phyloP scores from a whole-genome alignment of 441 rosid genomes.

The Pelargonium citronellum region DNA sequence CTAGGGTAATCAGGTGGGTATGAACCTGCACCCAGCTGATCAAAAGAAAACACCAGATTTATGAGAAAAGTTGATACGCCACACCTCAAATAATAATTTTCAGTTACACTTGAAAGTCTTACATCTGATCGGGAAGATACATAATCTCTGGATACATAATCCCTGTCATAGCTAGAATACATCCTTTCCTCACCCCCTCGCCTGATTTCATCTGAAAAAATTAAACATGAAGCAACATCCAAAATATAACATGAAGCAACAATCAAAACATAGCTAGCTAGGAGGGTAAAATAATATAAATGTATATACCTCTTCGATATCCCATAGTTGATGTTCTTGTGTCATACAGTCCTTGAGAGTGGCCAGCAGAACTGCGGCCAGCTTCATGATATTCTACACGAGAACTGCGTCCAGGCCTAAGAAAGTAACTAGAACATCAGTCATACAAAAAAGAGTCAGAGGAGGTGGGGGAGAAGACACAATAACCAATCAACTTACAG shows the following conservation, averaged over 20 bases:
- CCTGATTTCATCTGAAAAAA: neutral
- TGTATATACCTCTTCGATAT: neutral
- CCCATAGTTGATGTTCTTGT: slow-evolving; percentile 1
- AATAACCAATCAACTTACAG: neutral
- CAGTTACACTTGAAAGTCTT: neutral
- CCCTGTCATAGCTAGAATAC: slow-evolving; percentile 2
- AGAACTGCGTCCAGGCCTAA: neutral
- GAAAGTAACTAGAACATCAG: neutral
- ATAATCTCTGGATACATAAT: neutral
- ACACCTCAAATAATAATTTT: neutral
- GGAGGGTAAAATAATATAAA: neutral
- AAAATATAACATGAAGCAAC: too few species aligned
- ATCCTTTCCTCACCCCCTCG: slow-evolving; percentile 1
- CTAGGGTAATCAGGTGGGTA: neutral
- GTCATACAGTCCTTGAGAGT: neutral
- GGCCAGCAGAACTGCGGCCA: neutral
- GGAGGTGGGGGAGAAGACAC: neutral
- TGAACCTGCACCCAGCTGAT: slow-evolving; percentile 2
- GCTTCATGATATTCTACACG: neutral
- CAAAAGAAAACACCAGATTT: neutral
- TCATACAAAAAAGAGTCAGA: neutral
- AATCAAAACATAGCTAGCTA: neutral
- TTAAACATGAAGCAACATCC: neutral
- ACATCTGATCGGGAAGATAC: neutral
- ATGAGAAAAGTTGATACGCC: neutral